Percentiles rank a stretch among this genome's conserved stretches.
Conservation (phyloP, 345 rosid species). For the Eucalyptus shirleyi region DNA sequence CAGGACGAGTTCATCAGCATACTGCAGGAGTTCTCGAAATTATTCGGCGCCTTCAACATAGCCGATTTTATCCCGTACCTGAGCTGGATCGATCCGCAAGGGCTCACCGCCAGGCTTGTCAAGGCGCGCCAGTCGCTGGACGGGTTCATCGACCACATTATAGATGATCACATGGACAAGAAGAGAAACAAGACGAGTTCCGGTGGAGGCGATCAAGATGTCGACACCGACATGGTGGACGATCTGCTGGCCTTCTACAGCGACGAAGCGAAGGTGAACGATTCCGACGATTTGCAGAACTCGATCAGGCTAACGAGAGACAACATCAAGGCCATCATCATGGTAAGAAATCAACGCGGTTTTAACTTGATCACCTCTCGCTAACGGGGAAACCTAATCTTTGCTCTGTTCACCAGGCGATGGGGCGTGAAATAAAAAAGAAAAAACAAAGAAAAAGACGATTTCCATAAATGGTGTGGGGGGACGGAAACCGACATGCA, state of each 20-base stretch:
- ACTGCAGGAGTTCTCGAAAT: conserved; percentile 79
- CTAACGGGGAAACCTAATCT: neutral
- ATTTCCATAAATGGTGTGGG: neutral
- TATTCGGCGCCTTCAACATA: conserved; percentile 75
- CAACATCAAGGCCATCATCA: conserved; percentile 90
- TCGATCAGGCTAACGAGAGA: conserved; percentile 48
- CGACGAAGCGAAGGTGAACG: conserved; percentile 11
- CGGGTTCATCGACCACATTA: conserved; percentile 56
- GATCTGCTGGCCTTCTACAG: conserved; percentile 63
- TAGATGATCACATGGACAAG: conserved; percentile 59
- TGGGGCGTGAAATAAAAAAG: neutral
- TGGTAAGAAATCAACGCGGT: conserved; percentile 24
- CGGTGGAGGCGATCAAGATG: conserved; percentile 1
- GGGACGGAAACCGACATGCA: neutral
- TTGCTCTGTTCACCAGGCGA: neutral
- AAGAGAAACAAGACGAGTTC: neutral
- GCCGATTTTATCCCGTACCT: conserved; percentile 77
- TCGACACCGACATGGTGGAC: conserved; percentile 72
- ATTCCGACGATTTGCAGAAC: conserved; percentile 26
- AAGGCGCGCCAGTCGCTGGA: conserved; percentile 59
- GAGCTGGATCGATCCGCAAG: conserved; percentile 42
- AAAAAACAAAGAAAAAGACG: neutral
- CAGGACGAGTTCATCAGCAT: conserved; percentile 62
- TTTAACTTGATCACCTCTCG: neutral
- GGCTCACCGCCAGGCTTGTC: conserved; percentile 30